Percentiles rank a stretch among this genome's conserved stretches.
Conservation (phyloP, 2,329 filamentous ascomycete genomes). For the Microsporum audouinii region DNA sequence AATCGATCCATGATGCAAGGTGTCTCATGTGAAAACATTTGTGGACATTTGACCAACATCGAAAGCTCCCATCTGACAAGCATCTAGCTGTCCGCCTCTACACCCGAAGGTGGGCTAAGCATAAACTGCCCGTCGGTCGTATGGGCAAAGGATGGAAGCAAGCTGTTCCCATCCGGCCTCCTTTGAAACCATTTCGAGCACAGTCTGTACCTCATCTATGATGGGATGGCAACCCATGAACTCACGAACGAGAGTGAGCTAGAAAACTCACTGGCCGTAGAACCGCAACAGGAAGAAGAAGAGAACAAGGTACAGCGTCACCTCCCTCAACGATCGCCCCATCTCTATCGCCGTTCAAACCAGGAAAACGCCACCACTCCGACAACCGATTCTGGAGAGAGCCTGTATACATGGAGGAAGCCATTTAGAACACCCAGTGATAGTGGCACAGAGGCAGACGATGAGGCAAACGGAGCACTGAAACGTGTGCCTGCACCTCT, state of each 20-base stretch:
- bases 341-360: background rate
- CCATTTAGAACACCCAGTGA: conserved; percentile 54
- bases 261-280: background rate
- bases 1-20: no score
- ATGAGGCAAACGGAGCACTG: conserved; percentile 66
- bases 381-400: conserved; percentile 16
- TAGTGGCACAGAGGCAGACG: conserved; percentile 88
- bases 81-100: background rate
- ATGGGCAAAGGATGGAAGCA: conserved; percentile 2
- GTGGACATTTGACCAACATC: background rate
- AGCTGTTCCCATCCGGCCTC: background rate
- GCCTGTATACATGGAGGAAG: conserved; percentile 15
- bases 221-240: conserved; percentile 6
- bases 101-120: background rate
- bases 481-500: conserved; percentile 74
- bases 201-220: background rate
- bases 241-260: conserved; percentile 1
- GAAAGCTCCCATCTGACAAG: background rate
- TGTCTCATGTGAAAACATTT: no score
- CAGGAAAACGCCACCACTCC: background rate
- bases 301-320: background rate
- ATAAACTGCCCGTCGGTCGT: background rate
- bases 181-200: background rate
- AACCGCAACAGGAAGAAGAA: background rate
- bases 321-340: background rate